Conservation (phyloP, 257 asterid genomes). For the Salvia miltiorrhiza region DNA sequence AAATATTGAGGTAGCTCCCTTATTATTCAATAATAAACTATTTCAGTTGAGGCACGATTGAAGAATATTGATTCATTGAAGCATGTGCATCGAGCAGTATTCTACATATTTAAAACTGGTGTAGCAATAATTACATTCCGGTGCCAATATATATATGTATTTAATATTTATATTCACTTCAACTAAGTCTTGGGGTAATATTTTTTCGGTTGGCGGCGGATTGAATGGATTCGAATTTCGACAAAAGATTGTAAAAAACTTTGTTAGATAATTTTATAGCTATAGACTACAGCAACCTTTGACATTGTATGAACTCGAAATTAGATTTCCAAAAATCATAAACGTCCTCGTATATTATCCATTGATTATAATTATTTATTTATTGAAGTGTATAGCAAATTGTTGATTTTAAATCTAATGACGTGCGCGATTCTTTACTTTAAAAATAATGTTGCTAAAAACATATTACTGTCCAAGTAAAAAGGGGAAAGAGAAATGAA, state of each 20-base stretch:
- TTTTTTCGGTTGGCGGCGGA: neutral
- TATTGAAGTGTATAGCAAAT: too few relatives aligned
- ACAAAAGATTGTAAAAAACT: neutral
- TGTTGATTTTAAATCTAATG: too few relatives aligned
- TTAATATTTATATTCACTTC: neutral
- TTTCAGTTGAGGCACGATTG: constrained; percentile 7
- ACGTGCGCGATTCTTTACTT: too few relatives aligned
- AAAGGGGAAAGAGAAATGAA: too few relatives aligned
- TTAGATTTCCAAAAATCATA: too few relatives aligned
- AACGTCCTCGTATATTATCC: too few relatives aligned
- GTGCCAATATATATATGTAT: neutral
- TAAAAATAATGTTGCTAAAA: too few relatives aligned
- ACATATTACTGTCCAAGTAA: too few relatives aligned
- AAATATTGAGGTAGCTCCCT: neutral
- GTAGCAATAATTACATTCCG: constrained; percentile 6
- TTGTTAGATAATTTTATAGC: neutral
- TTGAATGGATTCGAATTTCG: neutral
- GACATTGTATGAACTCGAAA: neutral
- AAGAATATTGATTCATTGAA: constrained; percentile 24
- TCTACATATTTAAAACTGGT: neutral
- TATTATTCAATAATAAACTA: constrained; percentile 11
- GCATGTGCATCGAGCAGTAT: constrained; percentile 20
- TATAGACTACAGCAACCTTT: neutral
- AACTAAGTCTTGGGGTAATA: neutral
- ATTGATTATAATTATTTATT: too few relatives aligned